phyloP scores from a whole-genome alignment of 2,329 filamentous ascomycete species.

The Talaromyces sp. region DNA sequence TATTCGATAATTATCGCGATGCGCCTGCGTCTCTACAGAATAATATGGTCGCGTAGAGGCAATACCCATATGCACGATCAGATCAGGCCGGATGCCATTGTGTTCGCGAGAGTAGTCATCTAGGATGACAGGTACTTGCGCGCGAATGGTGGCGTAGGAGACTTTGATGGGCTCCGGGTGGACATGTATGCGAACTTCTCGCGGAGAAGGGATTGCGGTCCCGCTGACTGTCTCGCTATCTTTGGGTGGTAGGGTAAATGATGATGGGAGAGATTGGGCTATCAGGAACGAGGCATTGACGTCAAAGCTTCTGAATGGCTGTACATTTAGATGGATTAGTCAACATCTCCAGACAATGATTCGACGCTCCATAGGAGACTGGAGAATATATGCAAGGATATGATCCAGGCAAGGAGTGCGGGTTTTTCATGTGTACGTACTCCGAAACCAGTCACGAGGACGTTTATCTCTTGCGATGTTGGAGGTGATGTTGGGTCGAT shows the following conservation, averaged over 20 bases:
- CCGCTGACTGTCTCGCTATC: constrained; percentile 16
- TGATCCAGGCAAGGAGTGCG: constrained; percentile 1
- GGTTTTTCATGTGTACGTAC: constrained; percentile 23
- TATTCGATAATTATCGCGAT: constrained; percentile 68
- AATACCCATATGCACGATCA: constrained; percentile 77
- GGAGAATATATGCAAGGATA: background rate
- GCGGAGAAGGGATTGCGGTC: constrained; percentile 11
- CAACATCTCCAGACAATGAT: background rate
- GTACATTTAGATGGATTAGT: background rate
- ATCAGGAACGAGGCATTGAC: constrained; percentile 82
- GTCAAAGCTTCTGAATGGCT: constrained; percentile 74
- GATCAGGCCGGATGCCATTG: constrained; percentile 53
- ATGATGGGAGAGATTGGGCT: constrained; percentile 62
- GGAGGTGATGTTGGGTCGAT: constrained; percentile 19
- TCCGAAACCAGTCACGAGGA: constrained; percentile 37
- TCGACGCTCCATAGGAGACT: background rate
- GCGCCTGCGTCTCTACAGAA: constrained; percentile 65
- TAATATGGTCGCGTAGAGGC: constrained; percentile 64
- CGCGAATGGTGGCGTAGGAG: constrained; percentile 64
- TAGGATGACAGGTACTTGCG: constrained; percentile 63
- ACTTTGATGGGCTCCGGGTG: constrained; percentile 68
- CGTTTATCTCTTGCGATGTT: constrained; percentile 29
- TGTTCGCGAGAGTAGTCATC: constrained; percentile 36
- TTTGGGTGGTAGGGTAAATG: constrained; percentile 49
- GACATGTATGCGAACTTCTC: constrained; percentile 40